Evolutionary conservation across 2,329 filamentous ascomycete genomes (phyloP).

Genomic region (Dactylellina sp.): DNA sequence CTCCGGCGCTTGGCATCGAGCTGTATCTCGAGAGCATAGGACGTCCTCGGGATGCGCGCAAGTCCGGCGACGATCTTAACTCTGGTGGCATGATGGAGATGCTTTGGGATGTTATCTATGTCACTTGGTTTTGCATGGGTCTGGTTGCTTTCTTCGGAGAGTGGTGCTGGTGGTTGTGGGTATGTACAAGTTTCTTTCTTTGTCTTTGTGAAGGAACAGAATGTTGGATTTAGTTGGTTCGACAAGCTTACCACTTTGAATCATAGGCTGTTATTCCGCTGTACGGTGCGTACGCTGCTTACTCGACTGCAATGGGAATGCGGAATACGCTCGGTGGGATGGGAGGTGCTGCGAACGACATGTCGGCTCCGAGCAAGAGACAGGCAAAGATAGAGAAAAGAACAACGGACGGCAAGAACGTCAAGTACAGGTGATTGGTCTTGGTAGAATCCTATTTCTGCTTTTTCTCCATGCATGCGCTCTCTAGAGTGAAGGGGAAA

Average conservation of each 20-base stretch:
- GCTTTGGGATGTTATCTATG: constrained; percentile 97
- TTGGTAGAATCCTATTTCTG: not conserved
- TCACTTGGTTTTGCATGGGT: constrained; percentile 83
- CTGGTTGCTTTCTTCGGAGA: constrained; percentile 84
- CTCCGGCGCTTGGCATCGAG: constrained; percentile 82
- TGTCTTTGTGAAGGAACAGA: not conserved
- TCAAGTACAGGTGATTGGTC: constrained; percentile 37
- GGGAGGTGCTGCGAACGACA: constrained; percentile 59
- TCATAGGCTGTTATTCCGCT: constrained; percentile 64
- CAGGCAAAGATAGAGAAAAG: constrained; percentile 70
- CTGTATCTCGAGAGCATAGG: constrained; percentile 86
- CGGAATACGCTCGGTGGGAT: constrained; percentile 65
- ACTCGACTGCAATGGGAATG: constrained; percentile 66
- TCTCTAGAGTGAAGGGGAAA: not conserved
- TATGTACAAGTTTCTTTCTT: constrained; percentile 57
- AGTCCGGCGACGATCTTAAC: constrained; percentile 83
- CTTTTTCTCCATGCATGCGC: not conserved
- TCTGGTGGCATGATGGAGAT: constrained; percentile 92
- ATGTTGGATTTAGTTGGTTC: not conserved
- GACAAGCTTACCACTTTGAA: not conserved
- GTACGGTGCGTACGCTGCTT: constrained; percentile 67
- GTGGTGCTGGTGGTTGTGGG: constrained; percentile 77
- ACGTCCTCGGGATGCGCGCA: constrained; percentile 72
- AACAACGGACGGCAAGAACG: constrained; percentile 37
- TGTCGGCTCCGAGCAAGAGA: constrained; percentile 65